phyloP scores from a whole-genome alignment of 2,329 filamentous ascomycete species.

The Colletotrichum sp. region DNA sequence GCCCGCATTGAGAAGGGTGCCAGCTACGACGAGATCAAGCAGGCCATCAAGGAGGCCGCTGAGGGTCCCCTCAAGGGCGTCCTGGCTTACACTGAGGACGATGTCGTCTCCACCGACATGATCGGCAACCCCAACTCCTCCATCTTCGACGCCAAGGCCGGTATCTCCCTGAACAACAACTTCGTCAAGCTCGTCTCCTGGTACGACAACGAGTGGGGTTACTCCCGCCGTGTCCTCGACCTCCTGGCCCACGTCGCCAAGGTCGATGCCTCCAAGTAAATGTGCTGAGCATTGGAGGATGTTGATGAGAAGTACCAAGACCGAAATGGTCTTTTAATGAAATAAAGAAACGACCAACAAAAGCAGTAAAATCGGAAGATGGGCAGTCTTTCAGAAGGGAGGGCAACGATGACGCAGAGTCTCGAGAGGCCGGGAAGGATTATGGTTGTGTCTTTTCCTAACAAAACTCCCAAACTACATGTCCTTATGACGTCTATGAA shows the following conservation, averaged over 20 bases:
- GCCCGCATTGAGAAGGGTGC: conserved; percentile 91
- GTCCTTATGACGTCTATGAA: conserved; percentile 19
- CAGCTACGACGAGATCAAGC: conserved; percentile 91
- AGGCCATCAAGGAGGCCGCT: conserved; percentile 84
- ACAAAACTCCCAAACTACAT: conserved; percentile 11
- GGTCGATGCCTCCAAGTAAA: conserved; percentile 68
- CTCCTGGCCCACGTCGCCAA: conserved; percentile 80
- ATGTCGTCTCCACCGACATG: conserved; percentile 91
- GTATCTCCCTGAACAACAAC: conserved; percentile 97
- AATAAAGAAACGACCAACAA: conserved; percentile 17
- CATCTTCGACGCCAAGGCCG: conserved; percentile 99
- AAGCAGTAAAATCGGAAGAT: conserved; percentile 19
- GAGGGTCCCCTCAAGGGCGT: conserved; percentile 88
- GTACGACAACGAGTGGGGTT: conserved; percentile 99
- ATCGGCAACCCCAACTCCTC: conserved; percentile 93
- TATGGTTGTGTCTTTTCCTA: conserved; percentile 18
- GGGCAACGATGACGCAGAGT: conserved; percentile 1
- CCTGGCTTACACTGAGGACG: conserved; percentile 95
- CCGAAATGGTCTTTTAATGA: conserved; percentile 8
- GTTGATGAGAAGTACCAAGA: conserved; percentile 12
- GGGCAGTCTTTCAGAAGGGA: conserved; percentile 15
- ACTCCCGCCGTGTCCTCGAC: conserved; percentile 94
- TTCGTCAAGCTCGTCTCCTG: conserved; percentile 98
- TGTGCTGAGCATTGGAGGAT: conserved; percentile 21
- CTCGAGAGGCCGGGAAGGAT: conserved; percentile 12